These are phyloP conservation scores for Euphorbia lathyris DNA, from an alignment of 345 rosid genomes.

Conservation along the genomic window DNA sequence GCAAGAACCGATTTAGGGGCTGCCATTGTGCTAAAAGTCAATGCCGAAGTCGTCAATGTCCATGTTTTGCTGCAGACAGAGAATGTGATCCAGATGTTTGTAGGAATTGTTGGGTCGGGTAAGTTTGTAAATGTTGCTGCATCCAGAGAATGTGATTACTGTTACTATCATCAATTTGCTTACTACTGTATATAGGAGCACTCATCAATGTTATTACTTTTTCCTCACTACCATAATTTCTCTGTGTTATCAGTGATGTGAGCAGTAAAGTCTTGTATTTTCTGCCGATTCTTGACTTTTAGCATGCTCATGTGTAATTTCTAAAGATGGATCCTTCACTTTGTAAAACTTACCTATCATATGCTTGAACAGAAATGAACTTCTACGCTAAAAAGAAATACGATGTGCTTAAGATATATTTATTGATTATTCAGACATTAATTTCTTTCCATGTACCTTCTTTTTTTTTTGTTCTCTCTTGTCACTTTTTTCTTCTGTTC, in stretches of 20 bases:
- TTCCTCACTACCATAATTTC: too few relatives aligned
- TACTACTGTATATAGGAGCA: too few relatives aligned
- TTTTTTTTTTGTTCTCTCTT: not conserved
- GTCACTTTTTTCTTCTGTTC: not conserved
- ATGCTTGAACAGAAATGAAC: not conserved
- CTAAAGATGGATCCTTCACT: not conserved
- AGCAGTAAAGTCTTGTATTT: too few relatives aligned
- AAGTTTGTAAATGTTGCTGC: conserved; percentile 14
- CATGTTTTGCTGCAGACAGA: conserved; percentile 99
- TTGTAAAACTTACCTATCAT: not conserved
- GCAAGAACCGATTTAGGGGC: conserved; percentile 98
- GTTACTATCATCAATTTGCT: too few relatives aligned
- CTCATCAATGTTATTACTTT: too few relatives aligned
- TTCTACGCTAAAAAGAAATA: not conserved
- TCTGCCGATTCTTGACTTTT: too few relatives aligned
- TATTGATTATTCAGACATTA: not conserved
- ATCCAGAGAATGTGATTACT: too few relatives aligned
- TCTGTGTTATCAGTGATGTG: too few relatives aligned
- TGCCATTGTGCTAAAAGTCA: conserved; percentile 99
- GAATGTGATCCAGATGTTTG: conserved; percentile 99
- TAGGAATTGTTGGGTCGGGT: conserved; percentile 99
- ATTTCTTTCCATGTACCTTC: not conserved
- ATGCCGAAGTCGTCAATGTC: conserved; percentile 99
- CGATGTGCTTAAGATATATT: not conserved
- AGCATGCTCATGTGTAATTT: too few relatives aligned